Evolutionary conservation across 2,329 filamentous ascomycete genomes (phyloP).

Genomic region (Talaromyces sp.): DNA sequence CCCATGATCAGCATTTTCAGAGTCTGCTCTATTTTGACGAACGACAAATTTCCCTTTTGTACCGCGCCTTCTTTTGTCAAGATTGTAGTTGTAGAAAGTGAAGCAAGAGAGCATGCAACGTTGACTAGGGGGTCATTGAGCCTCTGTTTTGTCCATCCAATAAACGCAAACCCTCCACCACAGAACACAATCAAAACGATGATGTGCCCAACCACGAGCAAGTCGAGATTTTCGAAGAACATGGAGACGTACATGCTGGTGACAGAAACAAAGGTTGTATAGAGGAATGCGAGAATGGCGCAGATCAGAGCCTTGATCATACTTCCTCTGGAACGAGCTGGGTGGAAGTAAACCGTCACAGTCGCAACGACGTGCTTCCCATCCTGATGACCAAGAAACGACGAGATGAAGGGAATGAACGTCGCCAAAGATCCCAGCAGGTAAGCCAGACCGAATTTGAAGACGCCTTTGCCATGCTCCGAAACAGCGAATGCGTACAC

Average conservation of each 20-base stretch:
- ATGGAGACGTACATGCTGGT: constrained; percentile 87
- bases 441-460: constrained; percentile 92
- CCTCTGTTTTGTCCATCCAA: constrained; percentile 83
- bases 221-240: constrained; percentile 67
- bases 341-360: constrained; percentile 92
- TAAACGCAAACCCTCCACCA: constrained; percentile 79
- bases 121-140: constrained; percentile 77
- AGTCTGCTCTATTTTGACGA: constrained; percentile 77
- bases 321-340: constrained; percentile 78
- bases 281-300: constrained; percentile 73
- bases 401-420: constrained; percentile 71
- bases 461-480: constrained; percentile 71
- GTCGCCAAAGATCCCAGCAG: constrained; percentile 82
- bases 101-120: constrained; percentile 79
- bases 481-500: constrained; percentile 65
- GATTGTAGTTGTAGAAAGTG: constrained; percentile 83
- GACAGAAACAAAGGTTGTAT: constrained; percentile 72
- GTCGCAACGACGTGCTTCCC: constrained; percentile 94
- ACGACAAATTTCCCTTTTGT: constrained; percentile 76
- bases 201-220: constrained; percentile 70
- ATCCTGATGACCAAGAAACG: constrained; percentile 76
- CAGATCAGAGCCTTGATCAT: constrained; percentile 84
- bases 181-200: constrained; percentile 81
- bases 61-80: constrained; percentile 89
- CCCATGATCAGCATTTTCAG: constrained; percentile 82